phyloP scores from a whole-genome alignment of 2,329 filamentous ascomycete genomes.

The Lasiodiplodia sp. region DNA sequence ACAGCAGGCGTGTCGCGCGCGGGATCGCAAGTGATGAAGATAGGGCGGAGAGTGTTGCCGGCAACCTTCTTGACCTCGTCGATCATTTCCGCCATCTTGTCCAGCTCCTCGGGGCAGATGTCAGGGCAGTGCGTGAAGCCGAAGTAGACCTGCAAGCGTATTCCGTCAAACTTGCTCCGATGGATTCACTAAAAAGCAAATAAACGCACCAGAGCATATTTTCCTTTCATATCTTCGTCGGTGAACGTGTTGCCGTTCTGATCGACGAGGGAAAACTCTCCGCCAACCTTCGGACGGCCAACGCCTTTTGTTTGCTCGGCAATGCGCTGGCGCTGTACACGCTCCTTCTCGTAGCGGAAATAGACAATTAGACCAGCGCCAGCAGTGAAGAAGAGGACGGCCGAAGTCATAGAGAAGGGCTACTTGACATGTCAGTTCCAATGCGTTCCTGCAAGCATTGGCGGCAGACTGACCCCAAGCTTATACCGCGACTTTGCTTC shows the following conservation, averaged over 20 bases:
- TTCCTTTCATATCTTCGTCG: constrained; percentile 82
- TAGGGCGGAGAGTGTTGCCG: constrained; percentile 68
- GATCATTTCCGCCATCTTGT: constrained; percentile 98
- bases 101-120: constrained; percentile 97
- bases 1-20: constrained; percentile 87
- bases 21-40: constrained; percentile 97
- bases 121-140: constrained; percentile 98
- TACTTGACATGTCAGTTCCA: constrained; percentile 43
- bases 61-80: constrained; percentile 66
- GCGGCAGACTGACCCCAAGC: constrained; percentile 24
- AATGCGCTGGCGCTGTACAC: constrained; percentile 86
- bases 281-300: constrained; percentile 91
- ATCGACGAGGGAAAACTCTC: constrained; percentile 81
- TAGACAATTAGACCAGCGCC: constrained; percentile 83
- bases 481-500: constrained; percentile 30
- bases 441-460: background rate
- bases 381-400: constrained; percentile 81
- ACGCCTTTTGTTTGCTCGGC: constrained; percentile 93
- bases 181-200: too few relatives aligned
- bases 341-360: constrained; percentile 90
- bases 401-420: constrained; percentile 95
- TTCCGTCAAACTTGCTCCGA: background rate
- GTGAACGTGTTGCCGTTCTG: constrained; percentile 81
- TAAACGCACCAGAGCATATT: constrained; percentile 74
- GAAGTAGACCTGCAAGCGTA: constrained; percentile 79